Evolutionary conservation across 768 basidiomycete species (phyloP).

Genomic region (Xerocomus spinulosus): DNA sequence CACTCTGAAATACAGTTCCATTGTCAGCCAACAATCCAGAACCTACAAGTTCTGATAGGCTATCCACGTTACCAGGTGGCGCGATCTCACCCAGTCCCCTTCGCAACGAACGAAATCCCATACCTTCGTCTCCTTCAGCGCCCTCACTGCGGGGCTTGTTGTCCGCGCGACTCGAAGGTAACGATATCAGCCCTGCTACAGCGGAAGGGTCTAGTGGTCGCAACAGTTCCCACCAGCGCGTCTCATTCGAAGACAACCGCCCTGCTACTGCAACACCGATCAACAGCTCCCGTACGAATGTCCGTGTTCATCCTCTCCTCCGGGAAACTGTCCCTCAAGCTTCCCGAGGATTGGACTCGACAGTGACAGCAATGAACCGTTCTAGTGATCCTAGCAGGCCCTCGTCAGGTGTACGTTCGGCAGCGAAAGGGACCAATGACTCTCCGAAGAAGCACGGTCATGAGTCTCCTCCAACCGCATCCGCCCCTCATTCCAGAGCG

Average conservation of each 20-base stretch:
- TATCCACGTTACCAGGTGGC: constrained; percentile 37
- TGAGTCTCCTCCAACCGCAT: constrained; percentile 26
- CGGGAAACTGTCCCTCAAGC: constrained; percentile 11
- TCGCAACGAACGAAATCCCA: constrained; percentile 29
- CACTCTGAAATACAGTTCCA: constrained; percentile 8
- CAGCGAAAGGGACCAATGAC: not conserved
- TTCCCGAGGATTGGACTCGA: constrained; percentile 9
- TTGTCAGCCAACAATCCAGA: constrained; percentile 21
- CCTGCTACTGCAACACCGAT: constrained; percentile 32
- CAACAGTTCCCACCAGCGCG: constrained; percentile 46
- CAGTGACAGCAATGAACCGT: constrained; percentile 3
- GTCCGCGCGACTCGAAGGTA: constrained; percentile 15
- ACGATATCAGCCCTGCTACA: constrained; percentile 17
- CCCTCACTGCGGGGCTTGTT: constrained; percentile 35
- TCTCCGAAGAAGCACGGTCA: constrained; percentile 20
- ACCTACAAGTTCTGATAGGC: constrained; percentile 42
- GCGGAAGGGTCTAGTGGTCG: constrained; percentile 39
- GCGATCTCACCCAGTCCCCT: constrained; percentile 33
- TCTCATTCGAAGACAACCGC: constrained; percentile 48
- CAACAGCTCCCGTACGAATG: constrained; percentile 32
- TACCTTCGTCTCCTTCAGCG: constrained; percentile 41
- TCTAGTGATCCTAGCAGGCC: constrained; percentile 8
- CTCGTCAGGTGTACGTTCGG: constrained; percentile 9
- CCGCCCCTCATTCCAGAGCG: constrained; percentile 38
- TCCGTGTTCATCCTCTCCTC: constrained; percentile 24